Evolutionary conservation across 2,329 filamentous ascomycete species (phyloP), one percentile per base, ranked within the genome.

Genomic region (Aspergillus viridinutans): DNA sequence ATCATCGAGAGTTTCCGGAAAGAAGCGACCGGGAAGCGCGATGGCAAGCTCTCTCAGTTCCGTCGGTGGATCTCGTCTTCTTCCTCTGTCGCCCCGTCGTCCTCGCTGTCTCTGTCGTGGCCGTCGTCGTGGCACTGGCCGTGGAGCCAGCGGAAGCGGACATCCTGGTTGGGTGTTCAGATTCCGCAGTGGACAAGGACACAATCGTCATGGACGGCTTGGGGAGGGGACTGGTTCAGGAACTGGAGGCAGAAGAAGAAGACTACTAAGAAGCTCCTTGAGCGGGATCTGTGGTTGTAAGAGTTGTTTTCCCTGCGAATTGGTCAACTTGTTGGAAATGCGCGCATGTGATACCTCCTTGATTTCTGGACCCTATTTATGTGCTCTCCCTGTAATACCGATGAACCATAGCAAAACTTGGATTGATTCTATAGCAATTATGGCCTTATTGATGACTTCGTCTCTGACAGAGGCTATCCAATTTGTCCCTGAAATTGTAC

Each of bases 1-100:
- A 71, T 76, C 26, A 56, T 76, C 8, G 64, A 73, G 35, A 59
- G 63, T 1, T 65, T 76, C 47, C 64, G 62, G 52, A 65, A 65
- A 21, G 63, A 73, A 28, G 64, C 59, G 0, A 21, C 26, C 6
- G 54, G 57, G 2, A 56, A 58, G 28, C 60, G 59, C 40, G 60
- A 64, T 45, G 32, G 32, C 32, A 38, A 17, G 32, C 42, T 23
- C 40, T 53, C 54, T 14, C 29, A 40, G 2, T 54, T 56, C 52
- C 48, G 42, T 3, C 55, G 43, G 7, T 65, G 64, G 61, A 52
- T 20, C 3, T 50, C 56, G 0, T 32, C 52, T 20, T 51, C 32
- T 17, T n/a, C 32, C 17, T 38, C 32, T 3, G 5, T 17, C 6
- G 5, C 55, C 4, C 43, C 52, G 8, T 52, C 50, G 29, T 43